A percentile compares a stretch with the other conserved stretches of the same genome.
Conservation (phyloP, 768 basidiomycete species). For the Tremella mesenterica region DNA sequence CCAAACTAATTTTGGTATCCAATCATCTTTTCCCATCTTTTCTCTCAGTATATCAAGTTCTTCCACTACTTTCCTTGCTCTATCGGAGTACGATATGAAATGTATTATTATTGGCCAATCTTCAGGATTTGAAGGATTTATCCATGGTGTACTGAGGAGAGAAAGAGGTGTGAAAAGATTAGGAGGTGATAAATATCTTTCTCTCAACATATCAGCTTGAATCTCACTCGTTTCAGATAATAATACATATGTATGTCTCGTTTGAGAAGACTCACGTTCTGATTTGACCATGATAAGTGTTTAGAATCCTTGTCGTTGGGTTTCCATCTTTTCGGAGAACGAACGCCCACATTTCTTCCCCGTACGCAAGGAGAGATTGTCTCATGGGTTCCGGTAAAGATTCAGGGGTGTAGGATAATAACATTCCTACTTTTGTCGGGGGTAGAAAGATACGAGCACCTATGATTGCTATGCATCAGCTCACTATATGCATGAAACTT, state of each 20-base stretch:
- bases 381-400: conserved; percentile 12
- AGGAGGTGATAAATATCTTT: conserved; percentile 16
- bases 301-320: conserved; percentile 22
- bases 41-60: conserved; percentile 8
- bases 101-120: conserved; percentile 17
- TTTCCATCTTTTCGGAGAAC: conserved; percentile 14
- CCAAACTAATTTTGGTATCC: conserved; percentile 26
- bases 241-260: not conserved
- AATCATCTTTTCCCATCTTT: not conserved
- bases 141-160: conserved; percentile 8
- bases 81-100: conserved; percentile 18
- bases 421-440: conserved; percentile 20
- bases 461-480: conserved; percentile 18
- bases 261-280: conserved; percentile 12
- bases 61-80: conserved; percentile 9
- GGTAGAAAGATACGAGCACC: conserved; percentile 30
- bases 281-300: conserved; percentile 15
- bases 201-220: no score
- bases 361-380: conserved; percentile 10
- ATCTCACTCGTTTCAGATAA: conserved; percentile 8
- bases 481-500: not conserved
- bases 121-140: no score
- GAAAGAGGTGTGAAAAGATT: conserved; percentile 13
- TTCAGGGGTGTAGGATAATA: conserved; percentile 19
- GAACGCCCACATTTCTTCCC: conserved; percentile 22